Evolutionary conservation across 352 stramenopile genomes (phyloP).

Genomic region (Aphanomyces euteiches): DNA sequence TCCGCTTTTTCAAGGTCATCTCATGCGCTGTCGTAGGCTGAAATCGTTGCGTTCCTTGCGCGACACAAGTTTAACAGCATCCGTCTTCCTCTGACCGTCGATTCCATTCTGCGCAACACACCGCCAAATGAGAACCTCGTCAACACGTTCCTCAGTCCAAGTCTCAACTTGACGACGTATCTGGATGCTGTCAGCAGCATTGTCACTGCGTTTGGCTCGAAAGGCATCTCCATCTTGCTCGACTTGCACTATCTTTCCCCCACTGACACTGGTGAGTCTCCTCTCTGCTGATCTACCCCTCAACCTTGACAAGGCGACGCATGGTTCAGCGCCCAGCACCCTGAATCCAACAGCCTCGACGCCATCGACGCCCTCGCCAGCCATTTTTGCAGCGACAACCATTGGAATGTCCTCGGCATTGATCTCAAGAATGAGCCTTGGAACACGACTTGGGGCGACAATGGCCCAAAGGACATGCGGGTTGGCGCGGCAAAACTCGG

Average conservation of each 20-base stretch:
- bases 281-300: background rate
- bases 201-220: slow-evolving; percentile 48
- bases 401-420: slow-evolving; percentile 69
- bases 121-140: slow-evolving; percentile 45
- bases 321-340: slow-evolving; percentile 50
- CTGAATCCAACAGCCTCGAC: slow-evolving; percentile 46
- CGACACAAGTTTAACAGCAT: slow-evolving; percentile 73
- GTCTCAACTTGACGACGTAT: slow-evolving; percentile 59
- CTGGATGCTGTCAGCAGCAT: slow-evolving; percentile 53
- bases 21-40: slow-evolving; percentile 36
- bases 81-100: slow-evolving; percentile 51
- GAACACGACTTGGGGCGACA: slow-evolving; percentile 49
- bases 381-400: slow-evolving; percentile 45
- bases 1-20: background rate
- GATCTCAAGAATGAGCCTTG: slow-evolving; percentile 71
- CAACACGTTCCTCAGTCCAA: slow-evolving; percentile 58
- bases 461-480: slow-evolving; percentile 43
- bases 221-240: slow-evolving; percentile 59
- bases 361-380: slow-evolving; percentile 52
- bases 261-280: slow-evolving; percentile 39
- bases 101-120: slow-evolving; percentile 44
- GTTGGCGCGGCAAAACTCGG: slow-evolving; percentile 55
- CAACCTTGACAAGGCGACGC: slow-evolving; percentile 35
- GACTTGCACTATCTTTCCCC: slow-evolving; percentile 58
- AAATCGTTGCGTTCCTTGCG: slow-evolving; percentile 54